Base-by-base conservation (phyloP, 768 basidiomycete species). In the Infundibulicybe gibba region DNA sequence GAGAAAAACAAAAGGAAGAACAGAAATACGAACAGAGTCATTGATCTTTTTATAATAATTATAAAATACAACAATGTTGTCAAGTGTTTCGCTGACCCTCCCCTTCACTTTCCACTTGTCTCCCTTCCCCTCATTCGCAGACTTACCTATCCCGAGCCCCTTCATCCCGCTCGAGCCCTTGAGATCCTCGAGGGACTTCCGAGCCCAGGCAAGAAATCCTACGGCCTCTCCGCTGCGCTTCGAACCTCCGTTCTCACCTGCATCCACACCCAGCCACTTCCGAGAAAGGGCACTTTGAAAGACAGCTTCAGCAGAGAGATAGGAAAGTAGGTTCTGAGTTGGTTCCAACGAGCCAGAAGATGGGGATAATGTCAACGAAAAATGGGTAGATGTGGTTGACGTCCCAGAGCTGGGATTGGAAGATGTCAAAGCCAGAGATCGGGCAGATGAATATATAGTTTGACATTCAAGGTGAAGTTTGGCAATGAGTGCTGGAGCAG, bases 231-330 rank as follows among this genome's bases (percentile, higher is more conserved):
- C 90, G 19, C 77, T 80, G 63, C 77, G 76, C 31, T 70, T 68
- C 21, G 68, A 53, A 11, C 72, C 72, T 2, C 82, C 76, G 40
- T 80, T 83, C 67, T 97, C 95, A 5, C 94, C 97, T 1, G 87
- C 86, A 59, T 97, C 93, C 3, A 98, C 87, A 0, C 94, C 97
- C n/a, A 98, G 74, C 97, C 97, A 99, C 61, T 97, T 97, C 54
- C 83, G 80, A 11, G 85, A 80, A 25, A 95, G 66, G 0, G 90
- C 90, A 13, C 68, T 64, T 44, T 94, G 84, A 37, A 97, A 70
- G 4, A 74, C 67, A 0, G 75, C 70, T 63, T 88, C 83, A 52
- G 87, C 85, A 2, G 75, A 69, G 14, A 95, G 75, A 60, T 94
- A 91, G 39, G 77, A 79, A 17, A 85, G 72, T 39, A 97, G 62